phyloP scores from a whole-genome alignment of 208 protist species.

The Leishmania gerbilli region DNA sequence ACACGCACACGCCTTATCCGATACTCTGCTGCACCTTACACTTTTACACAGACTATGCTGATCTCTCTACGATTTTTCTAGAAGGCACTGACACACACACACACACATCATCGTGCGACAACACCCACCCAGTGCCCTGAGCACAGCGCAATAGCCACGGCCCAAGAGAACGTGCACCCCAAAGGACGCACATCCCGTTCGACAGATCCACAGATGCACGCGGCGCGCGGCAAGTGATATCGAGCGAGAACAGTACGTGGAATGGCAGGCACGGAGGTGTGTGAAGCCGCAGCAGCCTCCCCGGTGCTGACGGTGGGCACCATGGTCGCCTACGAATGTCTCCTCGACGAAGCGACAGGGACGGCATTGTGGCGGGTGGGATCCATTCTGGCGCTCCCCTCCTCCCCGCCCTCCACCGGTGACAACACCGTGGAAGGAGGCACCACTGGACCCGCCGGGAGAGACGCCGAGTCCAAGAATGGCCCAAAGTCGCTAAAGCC shows the following conservation, averaged over 20 bases:
- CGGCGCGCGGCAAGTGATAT: not conserved
- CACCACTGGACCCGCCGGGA: not conserved
- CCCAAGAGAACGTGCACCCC: no score
- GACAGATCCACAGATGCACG: not conserved
- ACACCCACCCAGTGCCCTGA: no score
- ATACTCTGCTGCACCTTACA: no score
- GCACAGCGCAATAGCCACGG: no score
- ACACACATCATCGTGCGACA: no score
- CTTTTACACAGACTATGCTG: no score
- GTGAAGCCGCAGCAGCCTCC: not conserved
- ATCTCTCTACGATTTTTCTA: no score
- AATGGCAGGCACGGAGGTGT: not conserved
- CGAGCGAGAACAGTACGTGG: not conserved
- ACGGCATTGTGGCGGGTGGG: constrained; percentile 26
- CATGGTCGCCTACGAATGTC: constrained; percentile 54
- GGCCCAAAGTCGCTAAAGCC: not conserved
- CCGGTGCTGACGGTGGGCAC: constrained; percentile 25
- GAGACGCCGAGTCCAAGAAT: not conserved
- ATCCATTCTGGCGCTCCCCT: constrained; percentile 13
- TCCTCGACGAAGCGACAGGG: constrained; percentile 22
- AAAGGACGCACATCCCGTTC: no score
- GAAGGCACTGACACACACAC: no score
- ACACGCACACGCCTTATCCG: no score
- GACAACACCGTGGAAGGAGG: not conserved
- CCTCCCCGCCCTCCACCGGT: not conserved